Evolutionary conservation across 768 basidiomycete species (phyloP), one percentile per base, ranked within the genome.

Genomic region (Amanita phalloides): DNA sequence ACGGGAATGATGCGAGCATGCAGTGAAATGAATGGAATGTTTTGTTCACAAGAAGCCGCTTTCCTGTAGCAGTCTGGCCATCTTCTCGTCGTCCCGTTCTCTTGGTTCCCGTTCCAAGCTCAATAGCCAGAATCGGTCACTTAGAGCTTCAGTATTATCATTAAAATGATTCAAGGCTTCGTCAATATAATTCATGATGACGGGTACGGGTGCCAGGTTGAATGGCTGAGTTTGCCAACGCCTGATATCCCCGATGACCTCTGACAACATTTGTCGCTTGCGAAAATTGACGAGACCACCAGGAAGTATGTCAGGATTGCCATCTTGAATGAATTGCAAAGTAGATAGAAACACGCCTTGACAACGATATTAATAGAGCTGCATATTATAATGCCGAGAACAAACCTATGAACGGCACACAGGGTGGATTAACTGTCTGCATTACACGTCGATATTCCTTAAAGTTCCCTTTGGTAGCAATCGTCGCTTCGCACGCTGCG

Each of bases 261-360:
- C 94, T n/a, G 93, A 91, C 0, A 92, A 84, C 67, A 90, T 90
- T 60, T 90, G 85, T 14, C 95, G 86, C 67, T 99, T 99, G 62
- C 84, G 81, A 71, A 98, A 98, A 70, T 98, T 97, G 68, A 98
- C 84, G 56, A 95, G 71, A 51, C 79, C 77, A 6, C 81, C 86
- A 14, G 77, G 76, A 8, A 96, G 72, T 58, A 75, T 81, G 70
- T 98, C 90, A 47, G 86, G 85, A 61, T 90, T 92, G 7, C 95
- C 96, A 59, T 97, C 96, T 67, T 96, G 91, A 63, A 96, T 95
- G 67, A 98, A 97, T n/a, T 93, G 94, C 55, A 98, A 73, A 6
- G 88, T 90, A 5, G 95, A 94, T 25, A 99, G 79, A 72, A 95
- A 97, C 50, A 97, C 88, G 60, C 96, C 95, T 96, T 58, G 0